Base-by-base conservation (phyloP, 164 flowering plant species). In the Amborella trichopoda region DNA sequence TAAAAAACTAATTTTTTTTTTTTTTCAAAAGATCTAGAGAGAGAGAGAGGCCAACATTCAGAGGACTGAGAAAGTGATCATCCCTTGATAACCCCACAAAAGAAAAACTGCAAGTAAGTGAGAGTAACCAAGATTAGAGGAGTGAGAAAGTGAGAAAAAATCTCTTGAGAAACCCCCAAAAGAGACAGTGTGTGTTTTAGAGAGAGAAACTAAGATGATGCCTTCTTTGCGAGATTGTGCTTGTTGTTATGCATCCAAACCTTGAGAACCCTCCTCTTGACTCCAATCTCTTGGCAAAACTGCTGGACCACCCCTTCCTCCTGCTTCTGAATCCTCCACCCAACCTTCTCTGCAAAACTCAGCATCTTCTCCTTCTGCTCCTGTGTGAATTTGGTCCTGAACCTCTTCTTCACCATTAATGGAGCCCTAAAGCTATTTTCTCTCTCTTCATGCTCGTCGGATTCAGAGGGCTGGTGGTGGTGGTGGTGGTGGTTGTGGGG, bases 181-280 rank as follows among this genome's bases (percentile, higher is more conserved):
- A n/a, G n/a, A n/a, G n/a, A n/a, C n/a, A n/a, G n/a, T n/a, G n/a
- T n/a, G n/a, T n/a, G n/a, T n/a, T n/a, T 22, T 42, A 5, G 1
- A 20, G 25, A 48, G 39, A 19, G 33, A 48, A 39, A 25, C 28
- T 36, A 6, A 28, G 23, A 41, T 33, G 16, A 33, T 38, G 17
- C 41, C 61, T 80, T 78, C 70, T 78, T 82, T 51, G 83, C 78
- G 19, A 79, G 62, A 60, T 59, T 77, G 55, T 78, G 85, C 69
- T 86, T 83, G 80, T 86, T 86, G 67, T 86, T 86, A 59, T 86
- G 96, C 96, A 86, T 86, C 96, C 96, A 86, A 11, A 86, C 96
- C 62, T 86, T 87, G 50, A 87, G 80, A 16, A 87, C 96, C 52
- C 94, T 71, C 56, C 94, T 79, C 59, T 74, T 81, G 46, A 88